Conservation (phyloP, 208 protist genomes). For the Strigomonas oncopelti region DNA sequence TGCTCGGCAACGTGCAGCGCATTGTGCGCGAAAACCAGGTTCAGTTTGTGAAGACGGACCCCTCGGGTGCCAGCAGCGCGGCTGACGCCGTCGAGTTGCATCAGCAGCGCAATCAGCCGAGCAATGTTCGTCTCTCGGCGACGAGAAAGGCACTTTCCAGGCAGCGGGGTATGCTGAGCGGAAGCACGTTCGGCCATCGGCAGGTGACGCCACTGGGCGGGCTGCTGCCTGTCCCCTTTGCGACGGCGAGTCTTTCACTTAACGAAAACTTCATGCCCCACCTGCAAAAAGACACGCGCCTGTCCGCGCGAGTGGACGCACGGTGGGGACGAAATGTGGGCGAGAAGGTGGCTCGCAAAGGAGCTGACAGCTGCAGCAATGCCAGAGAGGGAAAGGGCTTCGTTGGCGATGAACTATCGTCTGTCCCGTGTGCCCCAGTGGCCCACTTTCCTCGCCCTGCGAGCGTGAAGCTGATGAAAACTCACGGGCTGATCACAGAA, state of each 20-base stretch:
- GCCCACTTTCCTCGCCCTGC: background rate
- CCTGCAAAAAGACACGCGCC: slow-evolving; percentile 32
- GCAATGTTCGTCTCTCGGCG: background rate
- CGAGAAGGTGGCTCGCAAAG: too few relatives aligned
- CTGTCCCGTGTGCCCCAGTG: too few relatives aligned
- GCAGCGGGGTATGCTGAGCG: too few relatives aligned
- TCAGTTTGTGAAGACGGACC: slow-evolving; percentile 61
- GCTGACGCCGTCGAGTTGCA: background rate
- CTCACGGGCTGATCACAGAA: background rate
- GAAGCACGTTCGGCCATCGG: slow-evolving; percentile 14
- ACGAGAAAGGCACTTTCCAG: background rate
- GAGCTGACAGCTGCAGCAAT: too few relatives aligned
- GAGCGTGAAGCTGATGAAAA: background rate
- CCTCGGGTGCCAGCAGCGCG: slow-evolving; percentile 16
- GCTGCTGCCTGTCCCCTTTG: slow-evolving; percentile 57
- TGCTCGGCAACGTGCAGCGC: slow-evolving; percentile 59
- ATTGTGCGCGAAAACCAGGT: slow-evolving; percentile 71
- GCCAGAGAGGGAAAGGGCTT: too few relatives aligned
- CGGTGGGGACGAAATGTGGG: too few relatives aligned
- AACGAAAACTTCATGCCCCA: slow-evolving; percentile 61
- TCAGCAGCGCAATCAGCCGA: background rate
- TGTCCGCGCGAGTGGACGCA: slow-evolving; percentile 18
- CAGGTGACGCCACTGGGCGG: slow-evolving; percentile 58
- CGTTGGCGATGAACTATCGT: too few relatives aligned
- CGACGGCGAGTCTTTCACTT: slow-evolving; percentile 24